Evolutionary conservation across 176 grass and related monocot species (phyloP), one percentile per base, ranked within the genome.

Genomic region (Phoenix dactylifera): DNA sequence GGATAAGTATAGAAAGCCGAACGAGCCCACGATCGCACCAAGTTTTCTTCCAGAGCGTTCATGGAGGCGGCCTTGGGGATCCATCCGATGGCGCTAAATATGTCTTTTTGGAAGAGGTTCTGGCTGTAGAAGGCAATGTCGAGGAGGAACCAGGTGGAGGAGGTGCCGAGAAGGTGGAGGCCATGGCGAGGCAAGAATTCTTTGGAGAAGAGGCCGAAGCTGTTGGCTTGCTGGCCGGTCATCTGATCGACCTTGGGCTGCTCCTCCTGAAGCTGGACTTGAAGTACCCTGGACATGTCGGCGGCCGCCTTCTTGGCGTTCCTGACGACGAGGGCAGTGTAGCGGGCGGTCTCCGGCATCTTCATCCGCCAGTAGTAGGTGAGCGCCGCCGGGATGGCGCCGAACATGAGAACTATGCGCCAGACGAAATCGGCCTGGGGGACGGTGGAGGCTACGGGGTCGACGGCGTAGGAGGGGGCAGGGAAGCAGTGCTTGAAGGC

Each of bases 51-150:
- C 0, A 83, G 63, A 4, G 85, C 76, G 51, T 22, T 77, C 80
- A 80, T 83, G 9, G 69, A 60, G 1, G 17, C 18, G 16, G 78
- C 57, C 25, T 57, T 24, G 2, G 66, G 63, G 2, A 85, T 18
- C 63, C 79, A 69, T 4, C 50, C 22, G 1, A 84, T 54, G 4
- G 52, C 56, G 0, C 35, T 63, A 51, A 76, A 85, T 63, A 94
- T 88, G 71, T 94, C 84, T 26, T 88, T 83, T 54, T 79, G 81
- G 72, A 88, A 94, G 16, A 94, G 60, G 55, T 88, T 94, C 55
- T 82, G 80, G 44, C 74, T 84, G 84, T 88, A 94, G 60, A 77
- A 94, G 9, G 80, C 60, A 1, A 88, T 73, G 74, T 94, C 89
- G 4, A 94, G 89, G 4, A 68, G 14, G 48, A 94, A 82, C 89